A percentile compares a stretch with the other conserved stretches of the same genome.
phyloP scores from a whole-genome alignment of 495 filamentous ascomycete genomes.

The Hypoxylon fuscum region DNA sequence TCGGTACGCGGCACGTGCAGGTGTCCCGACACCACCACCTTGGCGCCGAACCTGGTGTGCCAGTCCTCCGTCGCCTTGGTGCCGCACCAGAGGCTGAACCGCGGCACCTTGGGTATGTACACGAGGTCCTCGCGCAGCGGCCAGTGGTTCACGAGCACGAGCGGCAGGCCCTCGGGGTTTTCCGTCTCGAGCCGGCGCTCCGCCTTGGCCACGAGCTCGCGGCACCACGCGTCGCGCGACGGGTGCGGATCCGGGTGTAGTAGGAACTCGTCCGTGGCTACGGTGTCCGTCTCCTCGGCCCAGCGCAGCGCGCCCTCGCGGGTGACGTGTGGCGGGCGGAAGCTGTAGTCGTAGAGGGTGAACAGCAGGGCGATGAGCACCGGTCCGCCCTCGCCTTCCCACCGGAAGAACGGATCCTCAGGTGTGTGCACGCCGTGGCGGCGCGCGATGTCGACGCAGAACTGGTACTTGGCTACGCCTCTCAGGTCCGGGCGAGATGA shows the following conservation, averaged over 20 bases:
- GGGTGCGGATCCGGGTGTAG: conserved; percentile 44
- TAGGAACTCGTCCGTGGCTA: conserved; percentile 48
- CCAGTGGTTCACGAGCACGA: conserved; percentile 47
- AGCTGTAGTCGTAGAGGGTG: conserved; percentile 51
- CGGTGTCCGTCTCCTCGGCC: conserved; percentile 45
- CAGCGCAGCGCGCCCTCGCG: conserved; percentile 42
- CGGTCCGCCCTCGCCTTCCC: conserved; percentile 41
- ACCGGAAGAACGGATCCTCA: conserved; percentile 45
- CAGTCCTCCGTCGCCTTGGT: conserved; percentile 46
- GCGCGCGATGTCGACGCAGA: conserved; percentile 41
- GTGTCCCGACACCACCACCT: conserved; percentile 46
- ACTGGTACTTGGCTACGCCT: conserved; percentile 43
- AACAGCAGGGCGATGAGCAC: conserved; percentile 43
- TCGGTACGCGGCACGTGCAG: conserved; percentile 48
- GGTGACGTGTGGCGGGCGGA: conserved; percentile 40
- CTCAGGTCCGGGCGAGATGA: conserved; percentile 36
- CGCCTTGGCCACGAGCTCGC: conserved; percentile 27
- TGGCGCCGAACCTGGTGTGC: conserved; percentile 43
- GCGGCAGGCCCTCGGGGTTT: conserved; percentile 14
- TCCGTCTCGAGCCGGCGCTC: conserved; percentile 30
- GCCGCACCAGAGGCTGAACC: conserved; percentile 49
- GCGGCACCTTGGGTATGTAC: conserved; percentile 43
- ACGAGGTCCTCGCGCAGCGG: conserved; percentile 48
- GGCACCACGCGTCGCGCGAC: conserved; percentile 45
- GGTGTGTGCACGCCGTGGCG: conserved; percentile 45